Evolutionary conservation across 805 yeast species (phyloP).

Genomic region (Metschnikowia gelsemii): DNA sequence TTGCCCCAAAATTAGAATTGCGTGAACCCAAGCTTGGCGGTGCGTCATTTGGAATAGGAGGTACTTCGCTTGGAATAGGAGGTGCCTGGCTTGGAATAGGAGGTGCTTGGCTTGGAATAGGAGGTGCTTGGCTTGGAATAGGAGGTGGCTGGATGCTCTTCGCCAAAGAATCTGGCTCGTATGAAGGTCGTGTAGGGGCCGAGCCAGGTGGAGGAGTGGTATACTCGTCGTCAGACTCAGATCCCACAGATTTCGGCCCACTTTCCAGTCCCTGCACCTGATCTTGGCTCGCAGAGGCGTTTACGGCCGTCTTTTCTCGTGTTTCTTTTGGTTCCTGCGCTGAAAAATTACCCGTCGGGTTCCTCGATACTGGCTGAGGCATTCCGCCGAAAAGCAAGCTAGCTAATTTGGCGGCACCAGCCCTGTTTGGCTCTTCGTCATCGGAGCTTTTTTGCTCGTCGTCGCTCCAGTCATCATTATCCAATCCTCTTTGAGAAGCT

Average conservation of each 20-base stretch:
- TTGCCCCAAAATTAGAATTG: neutral
- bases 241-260: neutral
- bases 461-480: constrained; percentile 49
- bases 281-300: neutral
- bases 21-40: constrained; percentile 18
- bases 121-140: constrained; percentile 14
- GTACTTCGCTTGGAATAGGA: constrained; percentile 11
- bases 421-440: constrained; percentile 48
- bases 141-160: constrained; percentile 20
- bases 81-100: constrained; percentile 16
- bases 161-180: neutral
- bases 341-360: constrained; percentile 14
- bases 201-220: constrained; percentile 21
- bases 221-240: constrained; percentile 19
- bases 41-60: constrained; percentile 22
- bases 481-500: constrained; percentile 62
- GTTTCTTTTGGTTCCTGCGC: constrained; percentile 1
- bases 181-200: constrained; percentile 2
- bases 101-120: constrained; percentile 23
- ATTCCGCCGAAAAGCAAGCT: constrained; percentile 53
- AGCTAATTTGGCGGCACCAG: constrained; percentile 58
- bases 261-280: neutral
- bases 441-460: constrained; percentile 44
- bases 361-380: constrained; percentile 37
- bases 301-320: too few species aligned